Evolutionary conservation across 768 basidiomycete genomes (phyloP).

Genomic region (Lentinula lateritia): DNA sequence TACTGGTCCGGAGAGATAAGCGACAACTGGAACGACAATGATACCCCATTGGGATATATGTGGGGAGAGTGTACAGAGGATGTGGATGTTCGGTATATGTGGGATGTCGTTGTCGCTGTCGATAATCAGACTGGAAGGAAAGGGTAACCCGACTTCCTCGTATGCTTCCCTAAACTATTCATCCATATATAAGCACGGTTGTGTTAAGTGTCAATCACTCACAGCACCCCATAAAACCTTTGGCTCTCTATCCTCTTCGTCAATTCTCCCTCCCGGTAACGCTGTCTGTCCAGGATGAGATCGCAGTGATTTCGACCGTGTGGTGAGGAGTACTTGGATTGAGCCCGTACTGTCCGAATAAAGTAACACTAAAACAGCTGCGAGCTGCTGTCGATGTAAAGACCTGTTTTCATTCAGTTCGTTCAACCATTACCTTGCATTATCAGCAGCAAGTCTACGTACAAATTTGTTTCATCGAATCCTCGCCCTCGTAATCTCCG

Average conservation of each 20-base stretch:
- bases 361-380: constrained; percentile 75
- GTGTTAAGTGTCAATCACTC: constrained; percentile 19
- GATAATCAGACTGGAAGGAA: constrained; percentile 13
- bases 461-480: constrained; percentile 44
- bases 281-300: constrained; percentile 82
- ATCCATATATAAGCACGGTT: not conserved
- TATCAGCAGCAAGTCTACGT: constrained; percentile 24
- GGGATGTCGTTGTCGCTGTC: not conserved
- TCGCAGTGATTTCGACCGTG: constrained; percentile 69
- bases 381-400: constrained; percentile 32
- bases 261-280: constrained; percentile 76
- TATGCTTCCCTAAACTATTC: constrained; percentile 72
- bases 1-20: not conserved
- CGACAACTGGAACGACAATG: constrained; percentile 58
- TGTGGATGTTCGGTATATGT: constrained; percentile 56
- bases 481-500: constrained; percentile 29
- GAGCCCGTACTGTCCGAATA: constrained; percentile 40
- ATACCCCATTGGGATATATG: constrained; percentile 56
- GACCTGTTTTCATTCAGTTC: constrained; percentile 17
- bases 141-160: constrained; percentile 77
- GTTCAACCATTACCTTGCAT: not conserved
- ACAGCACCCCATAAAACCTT: constrained; percentile 62
- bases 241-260: constrained; percentile 57
- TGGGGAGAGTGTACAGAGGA: not conserved
- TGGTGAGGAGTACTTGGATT: constrained; percentile 79